Evolutionary conservation across 106 monocot species (phyloP), one percentile per base, ranked within the genome.

Genomic region (Vanilla planifolia): DNA sequence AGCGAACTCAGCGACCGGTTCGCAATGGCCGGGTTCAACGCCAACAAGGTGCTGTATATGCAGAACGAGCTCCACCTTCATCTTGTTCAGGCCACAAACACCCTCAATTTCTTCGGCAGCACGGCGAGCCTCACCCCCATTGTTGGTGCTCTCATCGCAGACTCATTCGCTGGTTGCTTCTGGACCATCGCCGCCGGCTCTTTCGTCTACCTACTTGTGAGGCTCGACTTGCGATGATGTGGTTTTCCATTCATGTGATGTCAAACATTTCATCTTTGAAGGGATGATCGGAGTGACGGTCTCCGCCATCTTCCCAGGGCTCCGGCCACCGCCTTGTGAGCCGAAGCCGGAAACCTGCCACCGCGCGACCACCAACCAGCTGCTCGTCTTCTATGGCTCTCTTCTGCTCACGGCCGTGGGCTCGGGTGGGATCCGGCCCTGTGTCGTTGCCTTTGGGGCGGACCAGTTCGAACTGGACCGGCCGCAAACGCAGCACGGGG

Each of bases 391-490:
- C 64, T 93, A 88, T 64, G 50, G 23, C 13, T 88, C 92, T 2
- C 84, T 93, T 51, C 45, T 79, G 20, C 61, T 67, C 41, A 85
- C 81, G 2, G 51, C 88, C 8, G 25, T 93, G 34, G 92, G 92
- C 28, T 67, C 92, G 19, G 92, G 92, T 26, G 88, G 88, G 27
- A 81, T 88, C 68, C 84, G 85, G 16, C 88, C 92, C 6, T 88
- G 88, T 51, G 79, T 88, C 6, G 78, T 77, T 5, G 71, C 92
- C 8, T 88, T 93, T 60, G 92, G 92, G 15, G 92, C 88, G 2
- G 92, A 92, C 75, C 86, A 92, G 64, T 74, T 83, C 40, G 77
- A 71, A 2, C 36, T 63, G 17, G 34, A 35, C 47, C 64, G 44
- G 15, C 26, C 69, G 8, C 15, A 15, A 0, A 59, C 26, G 2